Conservation (phyloP, 345 rosid genomes). For the Streptanthus diversifolius region DNA sequence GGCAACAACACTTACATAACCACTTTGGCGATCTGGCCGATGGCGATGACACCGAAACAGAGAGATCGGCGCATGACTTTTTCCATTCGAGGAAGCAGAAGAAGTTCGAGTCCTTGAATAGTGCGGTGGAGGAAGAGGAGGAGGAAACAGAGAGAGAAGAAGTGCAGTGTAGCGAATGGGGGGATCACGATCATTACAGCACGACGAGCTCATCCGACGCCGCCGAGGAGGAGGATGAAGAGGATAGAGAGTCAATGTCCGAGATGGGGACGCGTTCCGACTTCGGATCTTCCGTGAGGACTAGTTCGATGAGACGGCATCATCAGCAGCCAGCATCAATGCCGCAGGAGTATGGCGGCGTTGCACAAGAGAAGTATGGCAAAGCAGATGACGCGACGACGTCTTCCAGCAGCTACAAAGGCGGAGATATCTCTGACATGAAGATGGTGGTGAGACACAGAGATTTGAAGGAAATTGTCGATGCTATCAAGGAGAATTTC, state of each 20-base stretch:
- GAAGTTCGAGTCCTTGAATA: slow-evolving; percentile 7
- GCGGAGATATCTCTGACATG: slow-evolving; percentile 54
- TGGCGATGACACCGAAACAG: slow-evolving; percentile 42
- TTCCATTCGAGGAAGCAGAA: slow-evolving; percentile 35
- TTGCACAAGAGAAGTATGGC: slow-evolving; percentile 27
- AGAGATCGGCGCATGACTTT: slow-evolving; percentile 69
- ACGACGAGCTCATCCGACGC: slow-evolving; percentile 56
- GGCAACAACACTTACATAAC: slow-evolving; percentile 12
- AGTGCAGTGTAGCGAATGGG: slow-evolving; percentile 98
- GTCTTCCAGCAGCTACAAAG: slow-evolving; percentile 49
- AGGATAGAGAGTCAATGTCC: slow-evolving; percentile 57
- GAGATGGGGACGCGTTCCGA: slow-evolving; percentile 63
- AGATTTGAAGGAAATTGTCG: slow-evolving; percentile 90
- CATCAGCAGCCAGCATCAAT: slow-evolving; percentile 13
- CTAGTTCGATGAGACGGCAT: slow-evolving; percentile 31
- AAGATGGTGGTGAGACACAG: slow-evolving; percentile 86
- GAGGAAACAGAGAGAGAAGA: slow-evolving; percentile 84
- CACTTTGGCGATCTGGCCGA: slow-evolving; percentile 27
- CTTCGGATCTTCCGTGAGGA: slow-evolving; percentile 49
- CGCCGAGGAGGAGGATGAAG: slow-evolving; percentile 47
- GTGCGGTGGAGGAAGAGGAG: slow-evolving; percentile 31
- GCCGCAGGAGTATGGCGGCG: slow-evolving; percentile 28
- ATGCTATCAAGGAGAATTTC: slow-evolving; percentile 74
- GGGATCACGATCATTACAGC: slow-evolving; percentile 70
- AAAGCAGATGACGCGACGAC: slow-evolving; percentile 54